Evolutionary conservation across 495 filamentous ascomycete species (phyloP).

Genomic region (Cercophora newfieldiana): DNA sequence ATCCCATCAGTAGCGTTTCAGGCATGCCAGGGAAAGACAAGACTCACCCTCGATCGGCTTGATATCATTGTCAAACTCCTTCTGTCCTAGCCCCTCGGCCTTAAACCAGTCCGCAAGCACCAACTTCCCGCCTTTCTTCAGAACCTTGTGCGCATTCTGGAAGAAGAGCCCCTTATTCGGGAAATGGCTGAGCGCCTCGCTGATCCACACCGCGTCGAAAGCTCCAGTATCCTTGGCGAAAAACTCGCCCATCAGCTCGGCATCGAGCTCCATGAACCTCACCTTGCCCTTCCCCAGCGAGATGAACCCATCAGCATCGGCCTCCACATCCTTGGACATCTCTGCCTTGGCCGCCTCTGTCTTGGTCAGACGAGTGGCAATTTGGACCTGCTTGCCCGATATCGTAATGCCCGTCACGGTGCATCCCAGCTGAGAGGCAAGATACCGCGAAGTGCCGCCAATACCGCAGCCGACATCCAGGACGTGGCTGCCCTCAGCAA

Average conservation of each 20-base stretch:
- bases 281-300: constrained; percentile 44
- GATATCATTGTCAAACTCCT: constrained; percentile 51
- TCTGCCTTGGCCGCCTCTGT: constrained; percentile 38
- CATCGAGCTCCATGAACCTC: constrained; percentile 56
- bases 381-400: constrained; percentile 54
- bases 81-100: constrained; percentile 42
- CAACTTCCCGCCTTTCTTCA: constrained; percentile 46
- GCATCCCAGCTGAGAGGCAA: constrained; percentile 48
- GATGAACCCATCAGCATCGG: constrained; percentile 30
- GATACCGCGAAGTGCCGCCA: constrained; percentile 55
- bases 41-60: constrained; percentile 53
- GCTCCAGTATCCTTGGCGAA: constrained; percentile 35
- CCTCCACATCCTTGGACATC: constrained; percentile 5
- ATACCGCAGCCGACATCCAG: constrained; percentile 60
- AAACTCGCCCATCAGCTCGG: constrained; percentile 56
- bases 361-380: constrained; percentile 46
- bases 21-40: neutral
- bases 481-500: constrained; percentile 38
- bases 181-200: constrained; percentile 58
- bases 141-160: constrained; percentile 44
- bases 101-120: constrained; percentile 61
- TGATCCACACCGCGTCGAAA: constrained; percentile 61
- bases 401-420: constrained; percentile 59
- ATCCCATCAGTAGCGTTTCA: neutral
- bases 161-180: constrained; percentile 59